Evolutionary conservation across 2,329 filamentous ascomycete genomes (phyloP).

Genomic region (Leptodontidium sp.): DNA sequence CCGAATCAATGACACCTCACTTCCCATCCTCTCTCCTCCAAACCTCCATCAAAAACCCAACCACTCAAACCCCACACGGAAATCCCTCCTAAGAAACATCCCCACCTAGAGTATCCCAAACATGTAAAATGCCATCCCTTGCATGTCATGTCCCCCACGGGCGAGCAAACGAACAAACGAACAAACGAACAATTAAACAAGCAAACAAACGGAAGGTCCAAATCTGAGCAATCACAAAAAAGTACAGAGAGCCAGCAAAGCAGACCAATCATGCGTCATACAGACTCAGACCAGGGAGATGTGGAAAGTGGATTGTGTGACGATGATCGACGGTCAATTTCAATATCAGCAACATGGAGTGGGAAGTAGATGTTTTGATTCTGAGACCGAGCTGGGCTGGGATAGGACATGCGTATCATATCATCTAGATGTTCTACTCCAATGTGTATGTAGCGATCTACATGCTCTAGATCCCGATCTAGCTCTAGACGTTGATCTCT

Average conservation of each 20-base stretch:
- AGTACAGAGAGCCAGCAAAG: neutral
- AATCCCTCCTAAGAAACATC: neutral
- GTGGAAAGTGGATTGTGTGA: neutral
- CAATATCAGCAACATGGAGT: neutral
- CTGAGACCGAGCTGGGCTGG: no score
- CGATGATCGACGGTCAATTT: neutral
- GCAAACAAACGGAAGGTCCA: neutral
- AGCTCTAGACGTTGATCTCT: no score
- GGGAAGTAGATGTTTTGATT: neutral
- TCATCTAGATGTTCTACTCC: no score
- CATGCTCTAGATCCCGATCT: no score
- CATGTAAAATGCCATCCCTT: constrained; percentile 14
- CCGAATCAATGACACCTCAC: constrained; percentile 25
- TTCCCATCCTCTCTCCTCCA: neutral
- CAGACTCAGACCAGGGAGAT: neutral
- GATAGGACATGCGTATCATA: no score
- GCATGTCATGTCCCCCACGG: neutral
- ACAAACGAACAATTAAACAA: neutral
- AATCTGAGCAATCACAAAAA: constrained; percentile 18
- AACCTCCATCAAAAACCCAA: neutral
- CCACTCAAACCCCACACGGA: constrained; percentile 1
- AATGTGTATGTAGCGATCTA: no score
- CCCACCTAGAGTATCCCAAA: neutral
- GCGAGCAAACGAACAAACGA: constrained; percentile 4
- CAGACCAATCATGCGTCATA: neutral